These are phyloP conservation scores for Coemansia sp. DNA, from an alignment of 192 early-diverging fungal genomes.

Conservation along the genomic window DNA sequence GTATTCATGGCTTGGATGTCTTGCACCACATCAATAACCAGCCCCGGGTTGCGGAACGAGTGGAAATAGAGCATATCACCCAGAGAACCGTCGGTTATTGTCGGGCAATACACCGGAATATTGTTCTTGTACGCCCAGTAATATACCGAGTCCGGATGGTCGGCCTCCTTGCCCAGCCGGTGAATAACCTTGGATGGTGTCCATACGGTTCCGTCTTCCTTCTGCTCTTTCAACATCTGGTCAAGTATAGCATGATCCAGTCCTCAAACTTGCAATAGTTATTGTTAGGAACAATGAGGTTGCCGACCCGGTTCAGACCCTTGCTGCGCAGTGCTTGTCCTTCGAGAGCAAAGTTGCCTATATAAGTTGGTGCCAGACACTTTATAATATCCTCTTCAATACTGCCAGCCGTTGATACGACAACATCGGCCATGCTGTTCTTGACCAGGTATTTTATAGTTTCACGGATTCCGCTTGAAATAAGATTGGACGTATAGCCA, in stretches of 20 bases:
- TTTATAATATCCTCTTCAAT: constrained; percentile 99
- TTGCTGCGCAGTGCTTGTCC: constrained; percentile 80
- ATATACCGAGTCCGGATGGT: constrained; percentile 86
- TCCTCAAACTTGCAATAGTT: constrained; percentile 99
- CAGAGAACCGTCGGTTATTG: constrained; percentile 95
- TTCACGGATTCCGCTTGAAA: constrained; percentile 93
- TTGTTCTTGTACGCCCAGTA: constrained; percentile 98
- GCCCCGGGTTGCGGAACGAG: constrained; percentile 92
- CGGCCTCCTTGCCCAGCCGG: constrained; percentile 84
- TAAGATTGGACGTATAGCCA: constrained; percentile 96
- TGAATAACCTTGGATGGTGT: constrained; percentile 90
- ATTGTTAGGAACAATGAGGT: constrained; percentile 95
- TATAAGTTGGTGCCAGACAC: constrained; percentile 84
- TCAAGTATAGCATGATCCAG: constrained; percentile 95
- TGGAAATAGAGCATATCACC: constrained; percentile 99
- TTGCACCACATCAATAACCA: constrained; percentile 87
- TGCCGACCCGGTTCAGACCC: constrained; percentile 95
- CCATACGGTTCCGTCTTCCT: constrained; percentile 75
- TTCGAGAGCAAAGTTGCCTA: constrained; percentile 74
- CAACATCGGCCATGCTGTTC: constrained; percentile 80
- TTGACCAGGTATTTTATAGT: constrained; percentile 86
- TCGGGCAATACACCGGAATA: constrained; percentile 97
- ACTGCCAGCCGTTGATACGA: constrained; percentile 94
- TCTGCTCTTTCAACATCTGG: constrained; percentile 88
- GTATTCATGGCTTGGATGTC: constrained; percentile 93